Conservation (phyloP, 1,284 basidiomycete genomes). For the Ganoderma resinaceum region DNA sequence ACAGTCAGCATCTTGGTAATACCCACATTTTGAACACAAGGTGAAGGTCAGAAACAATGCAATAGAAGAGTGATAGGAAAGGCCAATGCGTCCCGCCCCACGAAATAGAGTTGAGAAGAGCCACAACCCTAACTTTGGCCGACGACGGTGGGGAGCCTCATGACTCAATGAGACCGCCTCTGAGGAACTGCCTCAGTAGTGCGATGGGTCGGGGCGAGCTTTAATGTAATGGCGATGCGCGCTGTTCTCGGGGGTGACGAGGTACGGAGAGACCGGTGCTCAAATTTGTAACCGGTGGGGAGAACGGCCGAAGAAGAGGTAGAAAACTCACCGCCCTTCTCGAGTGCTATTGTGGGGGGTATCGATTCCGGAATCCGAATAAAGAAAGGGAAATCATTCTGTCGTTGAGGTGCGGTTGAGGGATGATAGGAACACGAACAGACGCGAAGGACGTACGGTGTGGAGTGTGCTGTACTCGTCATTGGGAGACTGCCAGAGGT, state of each 20-base stretch:
- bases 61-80: not conserved
- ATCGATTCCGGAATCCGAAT: conserved; percentile 88
- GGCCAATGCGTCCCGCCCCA: not conserved
- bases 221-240: not conserved
- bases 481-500: conserved; percentile 68
- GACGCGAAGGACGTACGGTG: conserved; percentile 56
- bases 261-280: not conserved
- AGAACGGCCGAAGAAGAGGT: conserved; percentile 2
- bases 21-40: not conserved
- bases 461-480: conserved; percentile 75
- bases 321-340: conserved; percentile 62
- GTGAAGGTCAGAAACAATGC: not conserved
- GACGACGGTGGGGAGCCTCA: not conserved
- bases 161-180: not conserved
- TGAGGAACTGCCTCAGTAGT: not conserved
- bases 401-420: conserved; percentile 15
- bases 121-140: not conserved
- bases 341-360: conserved; percentile 80
- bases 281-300: not conserved
- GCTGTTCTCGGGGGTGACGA: not conserved
- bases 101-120: not conserved
- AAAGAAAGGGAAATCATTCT: conserved; percentile 82
- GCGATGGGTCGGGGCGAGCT: not conserved
- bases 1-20: not conserved
- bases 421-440: not conserved